Evolutionary conservation across 2,329 filamentous ascomycete species (phyloP).

Genomic region (Aureobasidium sp.): DNA sequence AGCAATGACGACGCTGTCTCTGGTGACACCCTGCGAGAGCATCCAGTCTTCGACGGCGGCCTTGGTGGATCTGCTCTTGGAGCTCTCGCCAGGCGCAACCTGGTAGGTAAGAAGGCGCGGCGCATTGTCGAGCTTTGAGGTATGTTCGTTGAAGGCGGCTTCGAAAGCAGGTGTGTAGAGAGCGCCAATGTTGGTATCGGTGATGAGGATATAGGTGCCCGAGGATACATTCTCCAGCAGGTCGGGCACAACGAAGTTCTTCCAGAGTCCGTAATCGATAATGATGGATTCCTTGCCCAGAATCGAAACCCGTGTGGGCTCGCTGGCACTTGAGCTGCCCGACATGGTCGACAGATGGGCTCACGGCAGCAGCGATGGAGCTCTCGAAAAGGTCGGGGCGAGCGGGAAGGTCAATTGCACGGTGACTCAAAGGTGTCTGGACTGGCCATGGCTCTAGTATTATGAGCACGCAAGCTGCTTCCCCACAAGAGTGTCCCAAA

Average conservation of each 20-base stretch:
- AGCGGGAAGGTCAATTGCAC: not conserved
- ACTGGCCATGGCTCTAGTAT: not conserved
- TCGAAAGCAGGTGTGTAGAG: constrained; percentile 76
- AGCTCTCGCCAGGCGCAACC: constrained; percentile 86
- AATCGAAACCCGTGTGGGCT: constrained; percentile 63
- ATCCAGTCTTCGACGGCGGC: constrained; percentile 97
- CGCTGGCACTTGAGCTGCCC: constrained; percentile 9
- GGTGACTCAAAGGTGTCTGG: constrained; percentile 7
- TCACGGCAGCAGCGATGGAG: constrained; percentile 1
- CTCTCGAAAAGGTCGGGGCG: not conserved
- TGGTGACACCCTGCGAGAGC: constrained; percentile 81
- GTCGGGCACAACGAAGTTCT: constrained; percentile 71
- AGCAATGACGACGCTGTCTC: constrained; percentile 91
- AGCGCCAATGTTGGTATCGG: constrained; percentile 82
- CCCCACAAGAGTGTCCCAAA: constrained; percentile 6
- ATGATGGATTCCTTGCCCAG: constrained; percentile 85
- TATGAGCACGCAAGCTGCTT: not conserved
- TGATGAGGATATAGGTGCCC: constrained; percentile 92
- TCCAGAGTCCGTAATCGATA: constrained; percentile 87
- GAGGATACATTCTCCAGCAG: constrained; percentile 69
- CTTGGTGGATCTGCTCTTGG: constrained; percentile 89
- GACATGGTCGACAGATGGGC: constrained; percentile 6
- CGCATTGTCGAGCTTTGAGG: constrained; percentile 39
- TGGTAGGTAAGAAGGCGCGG: constrained; percentile 71
- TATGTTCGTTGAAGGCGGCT: constrained; percentile 50